Percentiles rank a stretch among this genome's conserved stretches.
Conservation (phyloP, 345 rosid genomes). For the Eucalyptus virginea region DNA sequence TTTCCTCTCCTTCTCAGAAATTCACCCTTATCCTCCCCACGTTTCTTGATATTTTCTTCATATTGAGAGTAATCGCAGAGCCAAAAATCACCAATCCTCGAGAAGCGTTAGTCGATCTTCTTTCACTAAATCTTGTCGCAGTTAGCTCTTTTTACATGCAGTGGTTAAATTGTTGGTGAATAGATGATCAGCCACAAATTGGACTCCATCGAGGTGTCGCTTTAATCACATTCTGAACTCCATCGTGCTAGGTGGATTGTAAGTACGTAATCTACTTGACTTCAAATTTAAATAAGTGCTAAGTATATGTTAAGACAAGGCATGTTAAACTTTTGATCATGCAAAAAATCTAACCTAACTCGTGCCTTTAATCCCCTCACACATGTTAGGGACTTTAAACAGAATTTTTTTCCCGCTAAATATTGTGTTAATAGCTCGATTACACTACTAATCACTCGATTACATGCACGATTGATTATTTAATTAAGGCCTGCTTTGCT, state of each 20-base stretch:
- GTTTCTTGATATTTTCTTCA: not conserved
- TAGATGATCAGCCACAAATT: not conserved
- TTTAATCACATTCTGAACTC: not conserved
- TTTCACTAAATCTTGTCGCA: not conserved
- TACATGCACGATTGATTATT: too few species aligned
- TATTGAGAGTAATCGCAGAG: not conserved
- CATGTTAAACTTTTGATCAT: not conserved
- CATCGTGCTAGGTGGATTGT: not conserved
- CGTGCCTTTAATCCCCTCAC: too few species aligned
- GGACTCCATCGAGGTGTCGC: not conserved
- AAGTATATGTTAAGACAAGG: not conserved
- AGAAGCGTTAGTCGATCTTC: not conserved
- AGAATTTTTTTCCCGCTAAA: too few species aligned
- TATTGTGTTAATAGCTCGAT: too few species aligned
- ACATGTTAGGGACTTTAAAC: too few species aligned
- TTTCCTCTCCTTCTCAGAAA: not conserved
- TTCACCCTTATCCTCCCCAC: not conserved
- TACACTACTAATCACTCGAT: too few species aligned
- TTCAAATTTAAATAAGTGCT: too few species aligned
- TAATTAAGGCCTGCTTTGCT: too few species aligned
- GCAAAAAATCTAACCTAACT: too few species aligned
- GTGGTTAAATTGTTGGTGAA: not conserved
- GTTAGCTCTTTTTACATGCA: not conserved
- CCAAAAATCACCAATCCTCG: not conserved
- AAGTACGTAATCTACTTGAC: too few species aligned